Percentiles rank a stretch among this genome's conserved stretches.
Evolutionary conservation across 306 rosid species (phyloP).

Genomic region (Pterocarpus macrocarpus): DNA sequence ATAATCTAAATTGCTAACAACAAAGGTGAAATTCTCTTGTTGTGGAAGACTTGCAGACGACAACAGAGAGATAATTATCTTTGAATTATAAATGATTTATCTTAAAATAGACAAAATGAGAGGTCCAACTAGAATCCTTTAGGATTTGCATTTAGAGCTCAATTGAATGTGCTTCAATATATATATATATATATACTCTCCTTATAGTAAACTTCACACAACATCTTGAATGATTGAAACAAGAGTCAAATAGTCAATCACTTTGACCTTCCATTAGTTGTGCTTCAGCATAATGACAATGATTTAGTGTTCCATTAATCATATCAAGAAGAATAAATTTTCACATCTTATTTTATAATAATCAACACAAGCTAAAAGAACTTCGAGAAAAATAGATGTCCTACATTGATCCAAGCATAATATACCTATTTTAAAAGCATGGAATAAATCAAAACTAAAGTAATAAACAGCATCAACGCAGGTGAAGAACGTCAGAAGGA

Average conservation of each 20-base stretch:
- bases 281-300: slow-evolving; percentile 29
- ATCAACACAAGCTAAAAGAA: no score
- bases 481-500: slow-evolving; percentile 10
- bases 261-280: slow-evolving; percentile 22
- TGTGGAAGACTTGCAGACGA: background rate
- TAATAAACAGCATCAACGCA: slow-evolving; percentile 21
- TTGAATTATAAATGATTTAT: background rate
- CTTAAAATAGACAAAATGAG: slow-evolving; percentile 16
- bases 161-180: no score
- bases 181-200: background rate
- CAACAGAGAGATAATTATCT: background rate
- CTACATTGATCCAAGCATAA: slow-evolving; percentile 24
- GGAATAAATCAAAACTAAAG: slow-evolving; percentile 30
- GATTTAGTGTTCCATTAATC: slow-evolving; percentile 23
- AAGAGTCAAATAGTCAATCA: background rate
- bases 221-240: slow-evolving; percentile 23
- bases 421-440: slow-evolving; percentile 26
- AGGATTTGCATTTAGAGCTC: background rate
- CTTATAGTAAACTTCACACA: slow-evolving; percentile 23
- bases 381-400: slow-evolving; percentile 27
- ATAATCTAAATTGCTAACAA: background rate
- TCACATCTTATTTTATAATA: no score
- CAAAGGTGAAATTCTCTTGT: background rate
- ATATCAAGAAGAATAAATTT: slow-evolving; percentile 25
- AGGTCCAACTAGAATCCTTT: slow-evolving; percentile 1